phyloP scores from a whole-genome alignment of 2,329 filamentous ascomycete genomes.

The Chrysoporthe austroafricana region DNA sequence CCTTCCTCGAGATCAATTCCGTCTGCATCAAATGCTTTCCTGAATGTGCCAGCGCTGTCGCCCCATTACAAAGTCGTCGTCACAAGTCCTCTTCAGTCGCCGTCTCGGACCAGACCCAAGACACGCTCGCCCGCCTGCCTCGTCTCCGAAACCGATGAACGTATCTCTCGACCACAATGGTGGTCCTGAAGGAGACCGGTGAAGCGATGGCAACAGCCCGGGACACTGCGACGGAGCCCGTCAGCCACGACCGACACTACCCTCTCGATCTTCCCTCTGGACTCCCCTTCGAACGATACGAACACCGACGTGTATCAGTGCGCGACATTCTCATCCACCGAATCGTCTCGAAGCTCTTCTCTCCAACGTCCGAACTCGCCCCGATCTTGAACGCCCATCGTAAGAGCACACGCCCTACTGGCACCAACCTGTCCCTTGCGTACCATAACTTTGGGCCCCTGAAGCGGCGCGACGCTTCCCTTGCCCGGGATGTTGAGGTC shows the following conservation, averaged over 20 bases:
- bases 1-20: background rate
- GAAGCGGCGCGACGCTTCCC: slow-evolving; percentile 31
- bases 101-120: background rate
- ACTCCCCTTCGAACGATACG: slow-evolving; percentile 40
- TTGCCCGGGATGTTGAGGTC: slow-evolving; percentile 36
- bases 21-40: background rate
- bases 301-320: slow-evolving; percentile 37
- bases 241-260: slow-evolving; percentile 34
- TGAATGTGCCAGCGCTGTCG: background rate
- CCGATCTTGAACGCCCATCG: slow-evolving; percentile 26
- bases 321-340: slow-evolving; percentile 40
- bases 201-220: too few species aligned
- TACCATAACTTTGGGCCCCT: slow-evolving; percentile 28
- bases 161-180: background rate
- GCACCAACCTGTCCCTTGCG: background rate
- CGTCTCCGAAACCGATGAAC: too few species aligned
- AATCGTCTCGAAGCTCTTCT: slow-evolving; percentile 39
- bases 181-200: background rate
- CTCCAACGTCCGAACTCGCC: slow-evolving; percentile 28
- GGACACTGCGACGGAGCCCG: background rate
- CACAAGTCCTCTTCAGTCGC: background rate
- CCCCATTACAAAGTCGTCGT: background rate
- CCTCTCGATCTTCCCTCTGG: slow-evolving; percentile 39
- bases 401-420: background rate
- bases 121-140: background rate